Evolutionary conservation across 371 early-diverging fungal genomes (phyloP), one percentile per base, ranked within the genome.

Genomic region (Mucor saturninus): DNA sequence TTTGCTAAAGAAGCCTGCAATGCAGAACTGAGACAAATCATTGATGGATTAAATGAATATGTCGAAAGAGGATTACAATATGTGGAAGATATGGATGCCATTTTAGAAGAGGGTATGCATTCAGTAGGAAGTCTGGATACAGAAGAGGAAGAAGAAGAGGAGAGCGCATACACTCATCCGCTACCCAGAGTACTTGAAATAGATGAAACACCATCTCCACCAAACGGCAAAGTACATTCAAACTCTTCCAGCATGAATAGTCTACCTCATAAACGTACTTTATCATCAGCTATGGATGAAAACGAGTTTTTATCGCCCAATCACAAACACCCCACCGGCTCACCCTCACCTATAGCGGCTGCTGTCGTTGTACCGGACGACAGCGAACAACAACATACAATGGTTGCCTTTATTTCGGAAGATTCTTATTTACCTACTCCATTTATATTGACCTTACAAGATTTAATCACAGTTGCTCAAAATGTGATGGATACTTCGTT

Each of bases 31-130:
- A 74, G 85, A 31, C 73, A 85, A 29, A 85, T 91, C 61, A 85
- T 92, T 43, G 79, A 86, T 40, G 91, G 89, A 13, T 69, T 93
- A 32, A 87, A 87, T 57, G 86, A 88, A 48, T 87, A 82, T 58
- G 91, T 90, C 2, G 91, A 93, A 64, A 78, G 77, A 26, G 84
- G 85, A 1, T 65, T 90, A 54, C 83, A 84, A 31, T 88, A 85
- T 62, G 86, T 84, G 1, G 84, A 85, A 57, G 78, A 84, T 51
- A 58, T 71, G 50, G 72, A 75, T 52, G 65, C 67, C 40, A 51
- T 70, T 13, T 40, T 69, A 11, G 73, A 75, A 56, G 65, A 75
- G 10, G 69, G 67, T 1, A 56, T 69, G n/a, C 48, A 31, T 14
- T 62, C 69, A 13, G 48, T 59, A 14, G 59, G 53, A 8, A 69